Evolutionary conservation across 2,329 filamentous ascomycete species (phyloP), one percentile per base, ranked within the genome.

Genomic region (Plectosphaerella plurivora): DNA sequence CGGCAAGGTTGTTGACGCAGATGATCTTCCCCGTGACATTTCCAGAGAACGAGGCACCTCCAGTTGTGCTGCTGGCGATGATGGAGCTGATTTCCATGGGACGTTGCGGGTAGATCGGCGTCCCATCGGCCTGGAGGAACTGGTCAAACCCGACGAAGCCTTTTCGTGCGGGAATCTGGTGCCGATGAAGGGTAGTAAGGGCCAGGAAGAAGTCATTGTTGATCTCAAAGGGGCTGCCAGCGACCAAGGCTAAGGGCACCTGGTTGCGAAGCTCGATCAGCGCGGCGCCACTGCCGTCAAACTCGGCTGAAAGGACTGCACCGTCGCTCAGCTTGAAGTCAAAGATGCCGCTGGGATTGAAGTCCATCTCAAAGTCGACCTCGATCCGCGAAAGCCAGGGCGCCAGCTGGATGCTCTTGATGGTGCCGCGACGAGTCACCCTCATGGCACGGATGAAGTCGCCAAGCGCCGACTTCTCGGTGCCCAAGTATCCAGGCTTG

Each of bases 1-100:
- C 59, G 3, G 51, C 10, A 5, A 62, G 55, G 11, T 54, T 60
- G 37, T 59, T 55, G 47, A 62, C 49, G 36, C 58, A 53, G n/a
- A 63, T 59, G 33, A 60, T 3, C 50, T 63, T 63, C 24, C 35
- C 49, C 0, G 49, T 56, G 37, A 61, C 55, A 18, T 58, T 47
- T 1, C 58, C 59, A 0, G 55, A 45, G 35, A 55, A 53, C 0
- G 33, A 47, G 11, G 37, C 53, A 0, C 51, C 50, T 1, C 54
- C 55, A 5, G 42, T 49, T 48, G 55, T 22, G 5, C 12, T 20
- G 12, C 28, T 28, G 5, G 50, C 28, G 6, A 51, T 44, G 15
- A 12, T n/a, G 15, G 25, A 37, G 12, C 39, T 51, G 16, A 53
- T n/a, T 1, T 56, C 33, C 1, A 46, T 5, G 14, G 41, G 24